phyloP scores from a whole-genome alignment of 2,329 filamentous ascomycete genomes.

The Pseudocercospora cruenta region DNA sequence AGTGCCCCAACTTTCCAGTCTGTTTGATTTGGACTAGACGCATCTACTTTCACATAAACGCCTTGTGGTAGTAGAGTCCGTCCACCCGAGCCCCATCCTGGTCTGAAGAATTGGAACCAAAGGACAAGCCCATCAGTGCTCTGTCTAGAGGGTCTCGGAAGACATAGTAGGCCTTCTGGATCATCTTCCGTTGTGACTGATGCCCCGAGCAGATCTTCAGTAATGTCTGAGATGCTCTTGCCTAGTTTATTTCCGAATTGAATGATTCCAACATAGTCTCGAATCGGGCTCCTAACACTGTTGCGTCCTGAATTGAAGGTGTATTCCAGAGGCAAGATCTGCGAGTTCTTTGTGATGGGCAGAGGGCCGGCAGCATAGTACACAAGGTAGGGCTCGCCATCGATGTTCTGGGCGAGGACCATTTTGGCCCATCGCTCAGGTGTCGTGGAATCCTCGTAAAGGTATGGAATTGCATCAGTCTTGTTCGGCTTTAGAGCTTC shows the following conservation, averaged over 20 bases:
- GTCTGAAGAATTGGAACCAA: slow-evolving; percentile 54
- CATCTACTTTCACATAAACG: slow-evolving; percentile 49
- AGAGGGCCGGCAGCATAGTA: slow-evolving; percentile 57
- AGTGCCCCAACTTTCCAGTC: slow-evolving; percentile 55
- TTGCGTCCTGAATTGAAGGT: slow-evolving; percentile 46
- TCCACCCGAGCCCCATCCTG: slow-evolving; percentile 47
- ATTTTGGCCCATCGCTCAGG: slow-evolving; percentile 53
- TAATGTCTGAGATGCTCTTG: slow-evolving; percentile 47
- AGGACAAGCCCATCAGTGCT: slow-evolving; percentile 49
- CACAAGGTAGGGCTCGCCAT: slow-evolving; percentile 43
- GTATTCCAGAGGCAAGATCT: slow-evolving; percentile 47
- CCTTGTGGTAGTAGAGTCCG: slow-evolving; percentile 53
- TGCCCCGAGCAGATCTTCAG: slow-evolving; percentile 50
- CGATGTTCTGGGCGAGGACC: slow-evolving; percentile 46
- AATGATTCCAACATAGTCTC: slow-evolving; percentile 32
- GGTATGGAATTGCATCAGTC: slow-evolving; percentile 51
- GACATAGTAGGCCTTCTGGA: slow-evolving; percentile 37
- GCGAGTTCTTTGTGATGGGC: slow-evolving; percentile 46
- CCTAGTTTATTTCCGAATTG: slow-evolving; percentile 35
- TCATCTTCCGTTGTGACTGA: slow-evolving; percentile 46
- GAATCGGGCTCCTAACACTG: slow-evolving; percentile 38
- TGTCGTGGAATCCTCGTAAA: slow-evolving; percentile 43
- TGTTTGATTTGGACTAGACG: slow-evolving; percentile 54
- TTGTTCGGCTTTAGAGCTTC: slow-evolving; percentile 55
- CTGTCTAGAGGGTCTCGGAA: slow-evolving; percentile 47